phyloP scores from a whole-genome alignment of 179 eudicot genomes.

The Spinacia oleracea region DNA sequence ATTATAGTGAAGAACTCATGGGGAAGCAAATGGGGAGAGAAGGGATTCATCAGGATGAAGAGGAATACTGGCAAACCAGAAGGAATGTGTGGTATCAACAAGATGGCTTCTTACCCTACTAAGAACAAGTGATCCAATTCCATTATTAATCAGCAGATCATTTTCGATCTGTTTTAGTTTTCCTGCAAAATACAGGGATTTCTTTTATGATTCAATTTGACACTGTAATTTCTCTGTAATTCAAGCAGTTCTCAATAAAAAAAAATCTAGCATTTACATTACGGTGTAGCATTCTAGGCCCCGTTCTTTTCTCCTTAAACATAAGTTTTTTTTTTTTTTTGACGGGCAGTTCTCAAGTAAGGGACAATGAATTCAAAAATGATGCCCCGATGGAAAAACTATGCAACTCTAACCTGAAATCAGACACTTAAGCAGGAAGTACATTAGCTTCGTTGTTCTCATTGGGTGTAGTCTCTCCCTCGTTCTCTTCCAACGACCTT shows the following conservation, averaged over 20 bases:
- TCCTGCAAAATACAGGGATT: constrained; percentile 1
- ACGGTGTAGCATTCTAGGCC: background rate
- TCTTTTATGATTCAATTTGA: background rate
- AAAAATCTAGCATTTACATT: background rate
- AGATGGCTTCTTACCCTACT: constrained; percentile 82
- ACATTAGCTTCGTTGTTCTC: background rate
- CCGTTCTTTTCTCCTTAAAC: background rate
- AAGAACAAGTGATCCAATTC: constrained; percentile 46
- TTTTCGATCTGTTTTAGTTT: background rate
- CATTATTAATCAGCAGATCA: background rate
- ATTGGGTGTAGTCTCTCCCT: constrained; percentile 25
- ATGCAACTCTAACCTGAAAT: background rate
- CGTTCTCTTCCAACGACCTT: constrained; percentile 65
- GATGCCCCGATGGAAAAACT: background rate
- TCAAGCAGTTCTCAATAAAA: background rate
- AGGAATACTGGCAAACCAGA: constrained; percentile 64
- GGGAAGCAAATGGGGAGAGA: constrained; percentile 90
- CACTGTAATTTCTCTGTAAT: background rate
- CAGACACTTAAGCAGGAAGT: background rate
- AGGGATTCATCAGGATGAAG: constrained; percentile 71
- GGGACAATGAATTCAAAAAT: background rate
- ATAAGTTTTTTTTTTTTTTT: no score
- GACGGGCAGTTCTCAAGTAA: no score
- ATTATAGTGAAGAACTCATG: constrained; percentile 72
- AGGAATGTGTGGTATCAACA: constrained; percentile 68